A percentile compares a stretch with the other conserved stretches of the same genome.
Evolutionary conservation across 116 monocot genomes (phyloP).

Genomic region (Posidonia oceanica): DNA sequence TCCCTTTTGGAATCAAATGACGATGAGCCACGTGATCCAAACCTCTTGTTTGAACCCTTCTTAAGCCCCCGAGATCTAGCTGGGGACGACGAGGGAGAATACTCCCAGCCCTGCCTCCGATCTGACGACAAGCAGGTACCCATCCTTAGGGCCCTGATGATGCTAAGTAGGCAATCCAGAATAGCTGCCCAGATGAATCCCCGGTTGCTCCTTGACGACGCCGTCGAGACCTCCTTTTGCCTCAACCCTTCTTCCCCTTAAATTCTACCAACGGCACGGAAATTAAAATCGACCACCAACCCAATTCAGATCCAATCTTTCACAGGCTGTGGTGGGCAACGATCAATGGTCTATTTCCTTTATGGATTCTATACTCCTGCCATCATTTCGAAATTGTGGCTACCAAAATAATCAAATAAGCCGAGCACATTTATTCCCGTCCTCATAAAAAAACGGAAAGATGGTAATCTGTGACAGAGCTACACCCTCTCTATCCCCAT

Average conservation of each 20-base stretch:
- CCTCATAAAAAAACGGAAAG: background rate
- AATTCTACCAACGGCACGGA: background rate
- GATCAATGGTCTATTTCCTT: background rate
- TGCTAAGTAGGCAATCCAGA: conserved; percentile 52
- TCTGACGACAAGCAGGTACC: conserved; percentile 58
- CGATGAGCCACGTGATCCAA: conserved; percentile 4
- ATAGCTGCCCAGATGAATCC: conserved; percentile 12
- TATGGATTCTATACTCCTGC: background rate
- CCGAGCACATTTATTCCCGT: background rate
- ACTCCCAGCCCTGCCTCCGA: conserved; percentile 4
- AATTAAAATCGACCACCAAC: background rate
- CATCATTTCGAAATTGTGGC: conserved; percentile 1
- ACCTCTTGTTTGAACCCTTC: conserved; percentile 7
- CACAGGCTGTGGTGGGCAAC: background rate
- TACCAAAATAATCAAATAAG: background rate
- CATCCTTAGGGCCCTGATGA: conserved; percentile 66
- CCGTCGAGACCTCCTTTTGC: conserved; percentile 3
- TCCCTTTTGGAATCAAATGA: conserved; percentile 9
- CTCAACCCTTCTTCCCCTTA: background rate
- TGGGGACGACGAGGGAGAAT: background rate
- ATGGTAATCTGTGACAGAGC: background rate
- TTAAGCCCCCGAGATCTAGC: background rate
- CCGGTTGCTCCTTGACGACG: conserved; percentile 3
- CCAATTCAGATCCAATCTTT: conserved; percentile 1
- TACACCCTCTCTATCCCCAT: background rate